phyloP scores from a whole-genome alignment of 2,329 filamentous ascomycete species.

The Penicillium italicum region DNA sequence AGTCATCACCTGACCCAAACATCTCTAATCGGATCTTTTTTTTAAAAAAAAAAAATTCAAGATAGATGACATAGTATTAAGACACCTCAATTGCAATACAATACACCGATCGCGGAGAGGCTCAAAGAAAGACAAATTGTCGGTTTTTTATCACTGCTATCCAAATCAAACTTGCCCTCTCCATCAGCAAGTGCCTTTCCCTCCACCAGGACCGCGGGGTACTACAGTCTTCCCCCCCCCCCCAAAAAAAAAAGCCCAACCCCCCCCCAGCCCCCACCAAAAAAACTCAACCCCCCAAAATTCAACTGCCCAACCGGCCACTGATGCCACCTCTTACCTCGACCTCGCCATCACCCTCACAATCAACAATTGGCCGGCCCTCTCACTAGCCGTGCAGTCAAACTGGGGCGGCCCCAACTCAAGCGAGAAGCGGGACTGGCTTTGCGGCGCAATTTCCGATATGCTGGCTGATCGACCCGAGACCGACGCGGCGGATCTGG shows the following conservation, averaged over 20 bases:
- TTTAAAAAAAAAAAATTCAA: neutral
- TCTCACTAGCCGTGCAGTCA: constrained; percentile 81
- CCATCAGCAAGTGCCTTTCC: neutral
- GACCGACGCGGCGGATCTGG: constrained; percentile 73
- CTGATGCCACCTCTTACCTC: constrained; percentile 61
- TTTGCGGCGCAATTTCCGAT: constrained; percentile 81
- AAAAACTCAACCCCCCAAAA: constrained; percentile 7
- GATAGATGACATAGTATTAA: neutral
- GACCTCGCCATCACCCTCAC: constrained; percentile 83
- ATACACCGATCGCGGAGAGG: neutral
- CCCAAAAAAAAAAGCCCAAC: neutral
- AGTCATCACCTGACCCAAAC: constrained; percentile 10
- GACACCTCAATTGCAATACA: neutral
- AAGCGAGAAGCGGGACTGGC: constrained; percentile 90
- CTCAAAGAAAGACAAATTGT: neutral
- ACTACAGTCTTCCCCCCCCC: neutral
- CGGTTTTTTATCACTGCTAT: neutral
- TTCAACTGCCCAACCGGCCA: constrained; percentile 39
- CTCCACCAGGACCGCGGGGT: constrained; percentile 13
- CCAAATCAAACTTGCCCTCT: neutral
- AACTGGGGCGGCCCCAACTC: constrained; percentile 83
- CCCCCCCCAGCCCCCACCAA: neutral
- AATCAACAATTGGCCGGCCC: constrained; percentile 82
- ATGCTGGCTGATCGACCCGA: constrained; percentile 62
- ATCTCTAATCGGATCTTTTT: constrained; percentile 11